A percentile compares a stretch with the other conserved stretches of the same genome.
These are phyloP conservation scores for Rostrohypoxylon terebratum DNA, from an alignment of 495 filamentous ascomycete genomes.

Conservation along the genomic window DNA sequence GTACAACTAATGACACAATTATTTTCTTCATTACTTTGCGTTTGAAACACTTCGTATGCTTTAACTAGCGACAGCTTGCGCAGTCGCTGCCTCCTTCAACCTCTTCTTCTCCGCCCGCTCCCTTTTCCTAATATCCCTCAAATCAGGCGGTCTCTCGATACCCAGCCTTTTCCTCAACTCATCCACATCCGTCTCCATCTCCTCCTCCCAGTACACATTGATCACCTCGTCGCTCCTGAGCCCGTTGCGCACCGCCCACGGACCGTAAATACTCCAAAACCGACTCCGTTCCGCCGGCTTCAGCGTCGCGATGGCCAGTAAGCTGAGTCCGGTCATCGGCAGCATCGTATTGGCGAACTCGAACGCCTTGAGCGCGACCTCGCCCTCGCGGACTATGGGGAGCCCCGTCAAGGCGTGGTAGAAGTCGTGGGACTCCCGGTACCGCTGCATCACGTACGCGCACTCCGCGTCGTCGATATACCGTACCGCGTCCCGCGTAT, in stretches of 20 bases:
- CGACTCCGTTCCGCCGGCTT: constrained; percentile 79
- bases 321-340: constrained; percentile 85
- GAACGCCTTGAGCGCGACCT: constrained; percentile 94
- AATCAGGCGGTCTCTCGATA: constrained; percentile 89
- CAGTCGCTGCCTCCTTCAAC: constrained; percentile 62
- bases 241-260: constrained; percentile 92
- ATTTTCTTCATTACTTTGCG: not conserved
- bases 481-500: constrained; percentile 81
- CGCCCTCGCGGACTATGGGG: constrained; percentile 91
- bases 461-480: constrained; percentile 96
- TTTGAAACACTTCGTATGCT: too few relatives aligned
- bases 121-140: constrained; percentile 80
- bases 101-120: constrained; percentile 75
- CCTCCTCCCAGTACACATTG: constrained; percentile 98
- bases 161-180: constrained; percentile 77
- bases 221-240: constrained; percentile 82
- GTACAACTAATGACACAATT: constrained; percentile 31
- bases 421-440: constrained; percentile 97
- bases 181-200: constrained; percentile 85
- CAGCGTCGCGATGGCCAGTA: constrained; percentile 78
- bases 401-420: constrained; percentile 96
- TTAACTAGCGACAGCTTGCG: constrained; percentile 21
- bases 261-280: constrained; percentile 80
- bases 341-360: constrained; percentile 94
- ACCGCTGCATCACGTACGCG: constrained; percentile 98